Base-by-base conservation (phyloP, 2,329 filamentous ascomycete genomes). In the Tothia fuscella region DNA sequence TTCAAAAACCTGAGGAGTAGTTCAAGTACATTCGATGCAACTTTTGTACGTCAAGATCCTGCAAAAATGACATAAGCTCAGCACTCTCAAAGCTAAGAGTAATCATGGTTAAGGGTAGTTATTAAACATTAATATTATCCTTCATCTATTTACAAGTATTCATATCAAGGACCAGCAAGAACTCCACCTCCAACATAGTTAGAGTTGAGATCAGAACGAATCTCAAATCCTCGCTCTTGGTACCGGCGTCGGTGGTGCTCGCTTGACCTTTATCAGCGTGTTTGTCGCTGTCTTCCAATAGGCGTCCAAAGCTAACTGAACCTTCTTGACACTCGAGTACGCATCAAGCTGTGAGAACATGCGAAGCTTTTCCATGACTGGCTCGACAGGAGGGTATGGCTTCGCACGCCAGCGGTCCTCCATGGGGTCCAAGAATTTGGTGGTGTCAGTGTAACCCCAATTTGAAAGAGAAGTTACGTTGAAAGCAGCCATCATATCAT, bases 401-500 rank as follows among this genome's bases (percentile, higher is more conserved):
- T 13, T 57, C 5, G 48, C 39, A 12, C 46, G 47, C 26, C 46
- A 52, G 16, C 38, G 38, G 1, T 39, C 26, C 3, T 51, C 49
- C 45, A 52, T 47, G 4, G 50, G 50, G 16, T 52, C 49, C 25
- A 51, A 33, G 49, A 51, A 36, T 25, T 29, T 2, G 5, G 9
- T 37, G 6, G 33, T 38, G 13, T 43, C 34, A n/a, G 12, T 12
- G 41, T 25, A 29, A 10, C 34, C 54, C 5, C 59, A 50, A n/a
- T 50, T 51, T 6, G 32, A 46, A 3, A 67, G 53, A 5, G 52
- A 47, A 5, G 61, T 63, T 16, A 64, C 57, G 44, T 66, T 65
- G 53, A 67, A 63, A 2, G 57, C 62, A 3, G 55, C 62, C 50
- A 67, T 53, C 63, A 66, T 65, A 36, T 31, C 25, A 6, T 14